Conservation (phyloP, 2,329 filamentous ascomycete genomes). For the Ilyonectria destructans region DNA sequence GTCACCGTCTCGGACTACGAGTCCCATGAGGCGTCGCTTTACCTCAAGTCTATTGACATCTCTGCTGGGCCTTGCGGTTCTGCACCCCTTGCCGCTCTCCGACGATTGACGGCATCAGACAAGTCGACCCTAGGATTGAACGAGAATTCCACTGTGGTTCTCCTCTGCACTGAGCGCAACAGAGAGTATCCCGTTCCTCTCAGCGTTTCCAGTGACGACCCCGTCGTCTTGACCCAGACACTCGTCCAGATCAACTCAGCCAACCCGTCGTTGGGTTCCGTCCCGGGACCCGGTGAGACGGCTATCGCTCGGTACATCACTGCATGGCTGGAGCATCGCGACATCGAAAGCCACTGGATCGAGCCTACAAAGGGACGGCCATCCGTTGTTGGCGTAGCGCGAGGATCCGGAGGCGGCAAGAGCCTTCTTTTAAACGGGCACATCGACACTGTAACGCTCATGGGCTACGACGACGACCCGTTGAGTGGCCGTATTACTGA, state of each 20-base stretch:
- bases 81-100: slow-evolving; percentile 71
- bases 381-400: slow-evolving; percentile 65
- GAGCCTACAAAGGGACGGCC: slow-evolving; percentile 64
- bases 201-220: slow-evolving; percentile 60
- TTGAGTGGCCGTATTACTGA: slow-evolving; percentile 60
- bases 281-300: slow-evolving; percentile 62
- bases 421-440: slow-evolving; percentile 70
- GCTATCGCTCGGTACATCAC: slow-evolving; percentile 63
- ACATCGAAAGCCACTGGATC: slow-evolving; percentile 66
- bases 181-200: slow-evolving; percentile 67
- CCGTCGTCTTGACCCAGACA: slow-evolving; percentile 60
- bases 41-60: slow-evolving; percentile 66
- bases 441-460: slow-evolving; percentile 66
- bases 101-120: slow-evolving; percentile 59
- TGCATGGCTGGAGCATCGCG: slow-evolving; percentile 67
- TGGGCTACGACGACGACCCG: slow-evolving; percentile 63
- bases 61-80: slow-evolving; percentile 76
- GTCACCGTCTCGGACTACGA: slow-evolving; percentile 75
- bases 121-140: slow-evolving; percentile 57
- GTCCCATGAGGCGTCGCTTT: slow-evolving; percentile 71
- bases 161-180: slow-evolving; percentile 75
- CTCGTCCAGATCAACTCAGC: slow-evolving; percentile 67
- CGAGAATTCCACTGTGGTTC: slow-evolving; percentile 71
- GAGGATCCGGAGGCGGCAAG: slow-evolving; percentile 64
- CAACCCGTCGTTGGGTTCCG: slow-evolving; percentile 60